Evolutionary conservation across 768 basidiomycete species (phyloP).

Genomic region (Hypsizygus marmoreus): DNA sequence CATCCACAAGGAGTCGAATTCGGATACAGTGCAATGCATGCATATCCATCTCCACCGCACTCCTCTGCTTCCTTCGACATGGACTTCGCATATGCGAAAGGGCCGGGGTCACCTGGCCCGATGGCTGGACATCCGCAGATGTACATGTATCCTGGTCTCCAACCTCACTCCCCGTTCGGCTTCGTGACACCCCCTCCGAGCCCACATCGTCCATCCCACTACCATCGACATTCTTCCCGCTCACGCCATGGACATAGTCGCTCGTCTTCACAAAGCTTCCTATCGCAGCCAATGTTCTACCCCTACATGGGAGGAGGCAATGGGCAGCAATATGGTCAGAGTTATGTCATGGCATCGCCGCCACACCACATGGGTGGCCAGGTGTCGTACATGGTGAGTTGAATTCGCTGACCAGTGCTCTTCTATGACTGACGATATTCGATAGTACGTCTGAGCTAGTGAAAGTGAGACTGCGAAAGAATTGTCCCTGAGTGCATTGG

Average conservation of each 20-base stretch:
- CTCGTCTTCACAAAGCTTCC: conserved; percentile 8
- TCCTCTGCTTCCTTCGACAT: conserved; percentile 10
- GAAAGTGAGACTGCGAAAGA: too few species aligned
- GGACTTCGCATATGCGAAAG: conserved; percentile 13
- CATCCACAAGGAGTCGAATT: conserved; percentile 5
- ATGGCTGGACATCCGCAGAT: conserved; percentile 15
- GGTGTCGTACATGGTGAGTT: conserved; percentile 14
- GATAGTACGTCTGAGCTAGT: conserved; percentile 1
- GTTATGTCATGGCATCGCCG: conserved; percentile 7
- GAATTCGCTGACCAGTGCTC: neutral
- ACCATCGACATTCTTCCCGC: conserved; percentile 6
- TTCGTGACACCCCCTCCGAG: conserved; percentile 14
- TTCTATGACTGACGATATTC: neutral
- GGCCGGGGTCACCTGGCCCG: conserved; percentile 16
- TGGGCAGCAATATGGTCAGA: conserved; percentile 3
- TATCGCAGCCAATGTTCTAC: neutral
- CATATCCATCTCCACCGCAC: conserved; percentile 11
- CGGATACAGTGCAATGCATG: conserved; percentile 3
- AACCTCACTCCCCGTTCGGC: conserved; percentile 6
- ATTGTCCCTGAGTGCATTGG: too few species aligned
- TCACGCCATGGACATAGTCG: conserved; percentile 10
- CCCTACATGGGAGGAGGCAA: conserved; percentile 4
- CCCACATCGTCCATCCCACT: conserved; percentile 1
- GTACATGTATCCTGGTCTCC: conserved; percentile 3
- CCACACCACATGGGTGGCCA: conserved; percentile 5